A percentile compares a stretch with the other conserved stretches of the same genome.
Evolutionary conservation across 1,139 yeast genomes (phyloP).

Genomic region (Groenewaldozyma sp.): DNA sequence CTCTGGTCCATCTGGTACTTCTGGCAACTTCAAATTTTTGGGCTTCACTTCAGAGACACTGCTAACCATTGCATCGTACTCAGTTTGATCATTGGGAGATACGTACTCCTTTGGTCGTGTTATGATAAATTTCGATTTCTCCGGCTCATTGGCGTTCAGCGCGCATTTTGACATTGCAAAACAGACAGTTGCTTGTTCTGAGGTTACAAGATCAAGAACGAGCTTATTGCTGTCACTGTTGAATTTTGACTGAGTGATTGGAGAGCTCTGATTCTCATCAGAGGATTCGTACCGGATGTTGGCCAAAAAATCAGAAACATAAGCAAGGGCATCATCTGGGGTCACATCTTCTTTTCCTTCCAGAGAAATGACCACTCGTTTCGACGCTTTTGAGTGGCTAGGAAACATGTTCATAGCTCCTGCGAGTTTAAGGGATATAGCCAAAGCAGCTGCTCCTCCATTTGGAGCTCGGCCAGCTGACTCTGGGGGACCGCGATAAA

Average conservation of each 20-base stretch:
- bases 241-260: conserved; percentile 4
- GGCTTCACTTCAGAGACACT: conserved; percentile 6
- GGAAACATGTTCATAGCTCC: conserved; percentile 12
- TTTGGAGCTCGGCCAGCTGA: not conserved
- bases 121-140: conserved; percentile 26
- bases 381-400: conserved; percentile 29
- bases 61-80: conserved; percentile 23
- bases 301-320: conserved; percentile 17
- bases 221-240: conserved; percentile 20
- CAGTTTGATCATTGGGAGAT: conserved; percentile 25
- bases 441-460: conserved; percentile 1
- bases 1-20: conserved; percentile 26
- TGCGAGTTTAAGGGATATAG: conserved; percentile 5
- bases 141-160: conserved; percentile 24
- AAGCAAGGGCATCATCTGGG: conserved; percentile 10
- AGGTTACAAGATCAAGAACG: conserved; percentile 45
- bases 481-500: no score
- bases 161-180: conserved; percentile 37
- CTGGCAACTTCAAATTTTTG: conserved; percentile 1
- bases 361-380: conserved; percentile 39
- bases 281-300: conserved; percentile 12
- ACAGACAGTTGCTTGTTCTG: conserved; percentile 52
- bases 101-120: conserved; percentile 59
- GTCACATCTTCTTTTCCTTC: conserved; percentile 30
- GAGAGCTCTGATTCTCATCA: not conserved